Evolutionary conservation across 225 moss, liverwort and hornwort genomes (phyloP), one percentile per base, ranked within the genome.

Genomic region (Asterella californica): DNA sequence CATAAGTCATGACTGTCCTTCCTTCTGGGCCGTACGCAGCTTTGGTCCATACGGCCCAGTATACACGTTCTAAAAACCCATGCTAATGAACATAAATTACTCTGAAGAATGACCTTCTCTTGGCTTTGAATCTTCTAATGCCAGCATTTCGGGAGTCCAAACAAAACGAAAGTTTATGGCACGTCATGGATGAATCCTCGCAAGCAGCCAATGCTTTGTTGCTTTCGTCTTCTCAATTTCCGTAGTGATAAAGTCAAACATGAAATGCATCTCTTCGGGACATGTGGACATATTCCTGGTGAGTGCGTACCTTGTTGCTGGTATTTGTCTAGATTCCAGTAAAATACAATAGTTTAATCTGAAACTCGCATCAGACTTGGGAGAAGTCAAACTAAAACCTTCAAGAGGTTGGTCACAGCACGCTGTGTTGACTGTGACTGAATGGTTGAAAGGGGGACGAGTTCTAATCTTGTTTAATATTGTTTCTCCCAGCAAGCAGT

Each of bases 311-410:
- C 6, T 48, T 48, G 48, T 48, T 48, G 48, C 11, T 48, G 24
- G 59, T 25, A 59, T 21, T 59, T 0, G 22, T 25, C 22, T 18
- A 59, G 59, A 59, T 59, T 59, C 63, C 8, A 10, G 19, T 24
- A 0, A 54, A 54, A 9, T 54, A 27, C 63, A 9, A 0, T 63
- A 63, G 18, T 63, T 63, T 63, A 63, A 30, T 27, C 30, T 63
- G 29, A 63, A 63, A 9, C 30, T 63, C 9, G 11, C 10, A 5
- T 30, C 2, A 30, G 63, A 27, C 27, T 63, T 10, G 15, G 29
- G 63, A 63, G 15, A 63, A 63, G 63, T 63, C 63, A 63, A 63
- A n/a, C n/a, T n/a, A n/a, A n/a, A n/a, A n/a, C n/a, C n/a, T n/a
- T n/a, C n/a, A n/a, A n/a, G n/a, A n/a, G n/a, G n/a, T n/a, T n/a